Percentiles rank a stretch among this genome's conserved stretches.
These are phyloP conservation scores for Thielaviopsis populi DNA, from an alignment of 2,329 filamentous ascomycete genomes.

Conservation along the genomic window DNA sequence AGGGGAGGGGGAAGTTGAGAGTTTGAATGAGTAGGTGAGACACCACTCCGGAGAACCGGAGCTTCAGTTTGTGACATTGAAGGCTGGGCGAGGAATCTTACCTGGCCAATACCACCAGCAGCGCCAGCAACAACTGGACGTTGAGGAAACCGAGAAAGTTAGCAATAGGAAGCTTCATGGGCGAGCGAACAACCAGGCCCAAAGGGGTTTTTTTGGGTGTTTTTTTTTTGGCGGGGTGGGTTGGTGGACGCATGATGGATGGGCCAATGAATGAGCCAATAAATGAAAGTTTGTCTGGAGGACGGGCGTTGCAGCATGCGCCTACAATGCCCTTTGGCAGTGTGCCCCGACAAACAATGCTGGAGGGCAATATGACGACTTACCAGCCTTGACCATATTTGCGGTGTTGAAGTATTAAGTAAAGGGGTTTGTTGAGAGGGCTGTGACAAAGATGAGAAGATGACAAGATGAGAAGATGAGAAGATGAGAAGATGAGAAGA, in stretches of 20 bases:
- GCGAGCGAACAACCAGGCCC: neutral
- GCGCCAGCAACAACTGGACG: constrained; percentile 71
- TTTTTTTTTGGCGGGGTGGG: neutral
- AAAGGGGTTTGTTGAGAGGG: constrained; percentile 4
- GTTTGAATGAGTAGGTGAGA: neutral
- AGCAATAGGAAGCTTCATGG: constrained; percentile 7
- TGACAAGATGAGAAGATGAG: neutral
- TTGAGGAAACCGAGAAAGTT: constrained; percentile 17
- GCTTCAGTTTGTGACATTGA: neutral
- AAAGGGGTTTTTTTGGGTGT: neutral
- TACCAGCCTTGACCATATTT: constrained; percentile 48
- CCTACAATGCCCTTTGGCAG: neutral
- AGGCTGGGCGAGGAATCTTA: constrained; percentile 28
- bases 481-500: constrained; percentile 6
- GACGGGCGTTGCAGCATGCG: neutral
- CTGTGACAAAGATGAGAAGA: neutral
- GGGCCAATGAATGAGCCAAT: neutral
- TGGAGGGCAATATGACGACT: constrained; percentile 18
- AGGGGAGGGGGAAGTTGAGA: neutral
- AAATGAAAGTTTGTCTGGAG: neutral
- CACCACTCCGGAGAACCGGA: constrained; percentile 1
- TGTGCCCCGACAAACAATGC: neutral
- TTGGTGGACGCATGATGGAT: neutral
- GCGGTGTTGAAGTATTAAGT: constrained; percentile 18
- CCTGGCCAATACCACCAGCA: constrained; percentile 96